Conservation (phyloP, 2,329 filamentous ascomycete genomes). For the Cylindrodendrum hubeiense region DNA sequence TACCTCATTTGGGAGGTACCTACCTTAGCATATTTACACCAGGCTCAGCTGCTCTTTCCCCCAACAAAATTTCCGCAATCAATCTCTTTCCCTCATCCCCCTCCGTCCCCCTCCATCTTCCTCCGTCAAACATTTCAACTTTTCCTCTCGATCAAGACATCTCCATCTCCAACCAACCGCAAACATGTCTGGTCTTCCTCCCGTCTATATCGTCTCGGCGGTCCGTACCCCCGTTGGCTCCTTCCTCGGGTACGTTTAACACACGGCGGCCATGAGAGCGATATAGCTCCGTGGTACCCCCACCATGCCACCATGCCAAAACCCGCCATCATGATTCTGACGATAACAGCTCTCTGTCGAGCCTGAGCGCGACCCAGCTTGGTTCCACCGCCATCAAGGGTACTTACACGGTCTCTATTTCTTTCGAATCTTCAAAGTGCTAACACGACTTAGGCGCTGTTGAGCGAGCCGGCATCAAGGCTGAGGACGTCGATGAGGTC, state of each 20-base stretch:
- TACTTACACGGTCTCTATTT: constrained; percentile 53
- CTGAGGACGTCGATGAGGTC: constrained; percentile 93
- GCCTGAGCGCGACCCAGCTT: constrained; percentile 86
- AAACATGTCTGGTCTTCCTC: constrained; percentile 82
- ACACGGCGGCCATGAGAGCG: constrained; percentile 15
- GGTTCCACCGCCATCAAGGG: constrained; percentile 94
- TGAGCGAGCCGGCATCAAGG: constrained; percentile 88
- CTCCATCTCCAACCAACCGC: constrained; percentile 18
- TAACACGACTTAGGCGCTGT: constrained; percentile 71
- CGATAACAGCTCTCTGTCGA: constrained; percentile 81
- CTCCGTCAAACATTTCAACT: constrained; percentile 21
- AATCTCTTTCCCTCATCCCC: constrained; percentile 6
- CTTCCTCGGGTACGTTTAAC: constrained; percentile 81
- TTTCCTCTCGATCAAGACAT: constrained; percentile 25
- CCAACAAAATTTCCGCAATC: constrained; percentile 31
- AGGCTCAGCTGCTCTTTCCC: constrained; percentile 9
- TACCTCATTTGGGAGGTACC: constrained; percentile 1
- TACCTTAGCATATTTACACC: constrained; percentile 10
- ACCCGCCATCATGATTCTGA: constrained; percentile 32
- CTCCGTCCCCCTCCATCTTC: not conserved
- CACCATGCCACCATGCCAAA: constrained; percentile 12
- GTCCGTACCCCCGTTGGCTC: constrained; percentile 92
- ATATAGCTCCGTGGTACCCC: constrained; percentile 11
- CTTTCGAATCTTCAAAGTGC: not conserved
- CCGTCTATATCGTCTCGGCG: constrained; percentile 96